Percentiles rank a stretch among this genome's conserved stretches.
phyloP scores from a whole-genome alignment of 805 yeast species.

The Candida piceae region DNA sequence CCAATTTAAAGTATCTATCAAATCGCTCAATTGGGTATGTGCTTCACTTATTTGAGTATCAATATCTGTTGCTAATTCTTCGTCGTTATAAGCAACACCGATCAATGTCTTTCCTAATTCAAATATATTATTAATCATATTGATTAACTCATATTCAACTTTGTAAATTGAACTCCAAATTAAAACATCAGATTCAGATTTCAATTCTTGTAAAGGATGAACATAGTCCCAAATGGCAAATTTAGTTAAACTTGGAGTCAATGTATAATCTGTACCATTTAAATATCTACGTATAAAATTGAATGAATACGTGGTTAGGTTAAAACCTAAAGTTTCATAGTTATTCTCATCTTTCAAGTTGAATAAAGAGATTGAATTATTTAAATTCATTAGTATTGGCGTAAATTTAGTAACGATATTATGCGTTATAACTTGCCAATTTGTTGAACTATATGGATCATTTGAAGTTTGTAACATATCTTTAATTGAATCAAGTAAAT shows the following conservation, averaged over 20 bases:
- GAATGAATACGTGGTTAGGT: conserved; percentile 37
- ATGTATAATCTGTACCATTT: conserved; percentile 15
- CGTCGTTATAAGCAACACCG: conserved; percentile 6
- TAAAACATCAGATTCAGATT: conserved; percentile 37
- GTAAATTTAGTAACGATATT: conserved; percentile 48
- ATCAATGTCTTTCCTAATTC: conserved; percentile 27
- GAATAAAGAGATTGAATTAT: conserved; percentile 30
- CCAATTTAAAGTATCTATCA: conserved; percentile 37
- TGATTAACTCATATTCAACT: conserved; percentile 36
- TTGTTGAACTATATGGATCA: conserved; percentile 37
- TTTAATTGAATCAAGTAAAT: conserved; percentile 34
- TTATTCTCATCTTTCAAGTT: conserved; percentile 6
- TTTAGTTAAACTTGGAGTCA: conserved; percentile 16
- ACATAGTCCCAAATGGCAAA: conserved; percentile 43
- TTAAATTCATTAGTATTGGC: conserved; percentile 40
- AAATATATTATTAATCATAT: conserved; percentile 33
- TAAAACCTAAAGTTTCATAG: conserved; percentile 19
- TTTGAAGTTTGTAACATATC: conserved; percentile 25
- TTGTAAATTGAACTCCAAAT: conserved; percentile 44
- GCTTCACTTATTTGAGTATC: conserved; percentile 9
- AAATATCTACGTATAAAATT: conserved; percentile 44
- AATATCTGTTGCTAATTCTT: conserved; percentile 11
- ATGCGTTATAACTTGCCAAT: conserved; percentile 53
- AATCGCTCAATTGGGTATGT: conserved; percentile 5
- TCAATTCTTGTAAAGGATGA: conserved; percentile 36